phyloP scores from a whole-genome alignment of 2,329 filamentous ascomycete genomes.

The Zymoseptoria crescenta region DNA sequence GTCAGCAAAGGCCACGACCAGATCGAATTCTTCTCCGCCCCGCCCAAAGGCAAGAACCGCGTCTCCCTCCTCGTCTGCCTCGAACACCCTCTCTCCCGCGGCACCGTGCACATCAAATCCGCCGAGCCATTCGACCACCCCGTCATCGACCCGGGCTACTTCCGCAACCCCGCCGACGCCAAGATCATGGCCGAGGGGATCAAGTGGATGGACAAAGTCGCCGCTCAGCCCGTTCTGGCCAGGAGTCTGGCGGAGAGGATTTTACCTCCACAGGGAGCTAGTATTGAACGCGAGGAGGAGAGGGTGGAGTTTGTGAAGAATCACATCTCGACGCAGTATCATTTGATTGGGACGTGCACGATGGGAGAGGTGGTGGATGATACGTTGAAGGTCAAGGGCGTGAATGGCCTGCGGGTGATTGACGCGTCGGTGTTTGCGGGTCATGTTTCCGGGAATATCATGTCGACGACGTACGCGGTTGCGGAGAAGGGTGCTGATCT shows the following conservation, averaged over 20 bases:
- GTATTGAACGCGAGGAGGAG: conserved; percentile 22
- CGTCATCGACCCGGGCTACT: conserved; percentile 28
- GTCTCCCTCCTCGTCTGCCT: conserved; percentile 25
- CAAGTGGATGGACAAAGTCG: conserved; percentile 38
- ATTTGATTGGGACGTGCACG: conserved; percentile 34
- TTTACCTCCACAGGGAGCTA: conserved; percentile 25
- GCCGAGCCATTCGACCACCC: conserved; percentile 21
- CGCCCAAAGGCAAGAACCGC: conserved; percentile 27
- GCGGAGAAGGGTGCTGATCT: conserved; percentile 32
- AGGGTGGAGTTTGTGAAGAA: conserved; percentile 22
- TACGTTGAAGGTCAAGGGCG: conserved; percentile 26
- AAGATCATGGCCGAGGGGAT: conserved; percentile 27
- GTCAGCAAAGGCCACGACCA: conserved; percentile 23
- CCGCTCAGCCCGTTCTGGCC: conserved; percentile 36
- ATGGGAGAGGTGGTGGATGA: conserved; percentile 29
- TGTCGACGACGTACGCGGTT: conserved; percentile 29
- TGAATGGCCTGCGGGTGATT: conserved; percentile 24
- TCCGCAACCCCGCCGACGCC: conserved; percentile 25
- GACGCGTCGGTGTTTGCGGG: conserved; percentile 31
- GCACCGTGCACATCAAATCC: conserved; percentile 26
- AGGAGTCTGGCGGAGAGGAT: conserved; percentile 34
- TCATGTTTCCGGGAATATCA: conserved; percentile 28
- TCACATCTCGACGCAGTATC: conserved; percentile 31
- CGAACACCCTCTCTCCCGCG: conserved; percentile 24
- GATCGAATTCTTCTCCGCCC: conserved; percentile 26